These are phyloP conservation scores for Xanthoconium purpureum DNA, from an alignment of 768 basidiomycete species.

Conservation along the genomic window DNA sequence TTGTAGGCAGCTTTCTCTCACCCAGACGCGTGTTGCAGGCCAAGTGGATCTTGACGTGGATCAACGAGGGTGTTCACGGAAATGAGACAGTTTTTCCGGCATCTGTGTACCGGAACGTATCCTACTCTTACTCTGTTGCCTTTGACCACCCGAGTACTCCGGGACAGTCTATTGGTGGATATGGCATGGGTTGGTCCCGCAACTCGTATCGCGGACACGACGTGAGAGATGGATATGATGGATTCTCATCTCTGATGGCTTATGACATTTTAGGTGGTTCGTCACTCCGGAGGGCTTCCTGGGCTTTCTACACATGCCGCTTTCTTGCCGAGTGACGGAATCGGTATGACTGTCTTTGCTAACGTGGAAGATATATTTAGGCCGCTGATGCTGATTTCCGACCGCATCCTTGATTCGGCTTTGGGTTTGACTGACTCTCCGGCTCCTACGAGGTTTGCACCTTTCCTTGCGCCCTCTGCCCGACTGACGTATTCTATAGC, in stretches of 20 bases:
- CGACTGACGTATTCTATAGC: not conserved
- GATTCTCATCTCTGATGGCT: not conserved
- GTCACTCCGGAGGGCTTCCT: slow-evolving; percentile 34
- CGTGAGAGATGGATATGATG: slow-evolving; percentile 21
- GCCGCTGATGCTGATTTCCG: slow-evolving; percentile 5
- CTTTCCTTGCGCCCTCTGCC: not conserved
- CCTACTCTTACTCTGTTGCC: no score
- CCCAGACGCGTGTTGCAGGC: slow-evolving; percentile 24
- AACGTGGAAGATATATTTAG: slow-evolving; percentile 26
- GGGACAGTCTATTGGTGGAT: slow-evolving; percentile 33
- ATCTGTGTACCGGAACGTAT: slow-evolving; percentile 28
- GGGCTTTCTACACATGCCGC: slow-evolving; percentile 32
- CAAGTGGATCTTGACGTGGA: slow-evolving; percentile 37
- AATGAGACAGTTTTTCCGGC: slow-evolving; percentile 34
- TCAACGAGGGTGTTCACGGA: slow-evolving; percentile 33
- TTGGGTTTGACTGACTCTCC: slow-evolving; percentile 5
- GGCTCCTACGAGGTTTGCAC: slow-evolving; percentile 6
- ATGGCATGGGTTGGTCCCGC: slow-evolving; percentile 44
- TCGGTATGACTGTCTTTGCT: slow-evolving; percentile 36
- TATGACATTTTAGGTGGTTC: slow-evolving; percentile 28
- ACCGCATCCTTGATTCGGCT: slow-evolving; percentile 26
- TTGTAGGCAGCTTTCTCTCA: no score
- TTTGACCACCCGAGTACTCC: not conserved
- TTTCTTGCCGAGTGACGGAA: slow-evolving; percentile 35
- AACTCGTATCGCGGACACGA: slow-evolving; percentile 40